These are phyloP conservation scores for Suillus bovinus DNA, from an alignment of 768 basidiomycete species.

Conservation along the genomic window DNA sequence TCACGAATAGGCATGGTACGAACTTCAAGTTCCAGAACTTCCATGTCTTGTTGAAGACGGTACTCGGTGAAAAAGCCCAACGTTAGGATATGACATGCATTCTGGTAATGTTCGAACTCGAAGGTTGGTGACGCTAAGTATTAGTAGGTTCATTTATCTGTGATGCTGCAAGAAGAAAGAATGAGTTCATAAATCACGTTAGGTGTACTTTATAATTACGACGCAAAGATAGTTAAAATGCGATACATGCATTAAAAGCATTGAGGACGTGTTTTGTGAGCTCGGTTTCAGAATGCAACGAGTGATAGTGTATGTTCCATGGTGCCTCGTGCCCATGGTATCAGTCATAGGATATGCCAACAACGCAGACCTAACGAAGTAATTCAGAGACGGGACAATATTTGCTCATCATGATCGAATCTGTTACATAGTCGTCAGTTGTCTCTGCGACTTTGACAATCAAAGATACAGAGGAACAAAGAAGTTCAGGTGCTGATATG, in stretches of 20 bases:
- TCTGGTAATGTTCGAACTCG: neutral
- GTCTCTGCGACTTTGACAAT: neutral
- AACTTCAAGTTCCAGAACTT: neutral
- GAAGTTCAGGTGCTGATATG: neutral
- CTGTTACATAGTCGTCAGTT: neutral
- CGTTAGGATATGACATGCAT: neutral
- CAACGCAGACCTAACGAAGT: neutral
- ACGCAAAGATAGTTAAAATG: too few species aligned
- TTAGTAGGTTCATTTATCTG: too few species aligned
- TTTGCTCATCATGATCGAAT: neutral
- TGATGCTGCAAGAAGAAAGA: too few species aligned
- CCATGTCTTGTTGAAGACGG: neutral
- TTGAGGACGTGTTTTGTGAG: too few species aligned
- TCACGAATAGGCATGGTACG: neutral
- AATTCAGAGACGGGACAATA: neutral
- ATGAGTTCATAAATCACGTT: too few species aligned
- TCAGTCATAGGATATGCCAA: neutral
- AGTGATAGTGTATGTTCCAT: neutral
- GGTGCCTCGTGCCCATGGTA: neutral
- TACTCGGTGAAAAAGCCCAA: neutral
- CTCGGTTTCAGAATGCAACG: neutral
- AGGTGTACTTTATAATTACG: too few species aligned
- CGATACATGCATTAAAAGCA: too few species aligned
- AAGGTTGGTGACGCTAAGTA: neutral
- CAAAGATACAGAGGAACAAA: neutral